Conservation (phyloP, 2,329 filamentous ascomycete species). For the Emydomyces testavorans region DNA sequence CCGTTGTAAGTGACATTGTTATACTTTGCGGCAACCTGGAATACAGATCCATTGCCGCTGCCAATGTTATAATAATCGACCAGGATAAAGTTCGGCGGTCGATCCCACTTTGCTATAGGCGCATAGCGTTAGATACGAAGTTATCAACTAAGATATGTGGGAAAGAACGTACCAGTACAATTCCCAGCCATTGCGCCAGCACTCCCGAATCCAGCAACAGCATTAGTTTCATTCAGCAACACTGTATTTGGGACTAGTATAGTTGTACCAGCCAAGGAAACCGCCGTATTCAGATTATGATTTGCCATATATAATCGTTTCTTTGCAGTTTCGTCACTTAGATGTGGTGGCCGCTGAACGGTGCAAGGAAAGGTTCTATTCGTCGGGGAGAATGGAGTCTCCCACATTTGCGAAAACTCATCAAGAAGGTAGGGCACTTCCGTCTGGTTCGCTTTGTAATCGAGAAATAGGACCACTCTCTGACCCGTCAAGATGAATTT, state of each 20-base stretch:
- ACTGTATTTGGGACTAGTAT: constrained; percentile 62
- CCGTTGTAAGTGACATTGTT: constrained; percentile 61
- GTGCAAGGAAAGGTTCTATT: constrained; percentile 63
- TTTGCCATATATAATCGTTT: constrained; percentile 71
- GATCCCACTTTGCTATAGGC: constrained; percentile 46
- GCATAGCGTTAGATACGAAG: constrained; percentile 16
- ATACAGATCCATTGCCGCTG: constrained; percentile 58
- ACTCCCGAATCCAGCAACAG: constrained; percentile 51
- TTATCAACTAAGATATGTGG: not conserved
- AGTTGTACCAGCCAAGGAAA: constrained; percentile 52
- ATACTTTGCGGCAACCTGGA: constrained; percentile 56
- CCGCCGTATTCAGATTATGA: constrained; percentile 77
- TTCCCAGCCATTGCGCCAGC: constrained; percentile 53
- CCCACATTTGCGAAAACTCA: constrained; percentile 80
- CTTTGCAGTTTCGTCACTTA: constrained; percentile 43
- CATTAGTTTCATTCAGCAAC: constrained; percentile 61
- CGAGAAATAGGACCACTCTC: constrained; percentile 69
- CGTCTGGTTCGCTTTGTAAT: constrained; percentile 71
- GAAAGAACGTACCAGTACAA: constrained; percentile 42
- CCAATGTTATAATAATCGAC: constrained; percentile 78
- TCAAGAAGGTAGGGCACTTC: constrained; percentile 74
- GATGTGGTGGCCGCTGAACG: constrained; percentile 60
- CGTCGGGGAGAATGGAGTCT: constrained; percentile 72
- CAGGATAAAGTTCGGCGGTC: constrained; percentile 64
- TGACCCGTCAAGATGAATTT: constrained; percentile 61